phyloP scores from a whole-genome alignment of 176 grass and related monocot species.

The Rhynchospora breviuscula region DNA sequence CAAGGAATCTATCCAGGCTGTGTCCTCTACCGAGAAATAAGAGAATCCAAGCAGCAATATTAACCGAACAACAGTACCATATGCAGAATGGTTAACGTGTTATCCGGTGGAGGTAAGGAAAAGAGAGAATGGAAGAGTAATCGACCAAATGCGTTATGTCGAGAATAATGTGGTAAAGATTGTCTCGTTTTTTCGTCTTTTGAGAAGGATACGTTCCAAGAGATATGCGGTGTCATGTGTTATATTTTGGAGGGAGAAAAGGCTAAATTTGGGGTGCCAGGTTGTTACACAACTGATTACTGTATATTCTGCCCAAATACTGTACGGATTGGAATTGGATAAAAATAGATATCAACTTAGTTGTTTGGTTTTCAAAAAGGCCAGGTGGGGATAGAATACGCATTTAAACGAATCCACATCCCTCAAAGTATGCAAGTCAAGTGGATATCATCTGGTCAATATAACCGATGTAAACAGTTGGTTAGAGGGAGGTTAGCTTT shows the following conservation, averaged over 20 bases:
- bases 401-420: not conserved
- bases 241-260: not conserved
- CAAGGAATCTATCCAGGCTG: conserved; percentile 40
- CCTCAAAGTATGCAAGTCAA: too few species aligned
- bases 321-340: not conserved
- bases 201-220: not conserved
- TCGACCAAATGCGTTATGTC: not conserved
- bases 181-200: not conserved
- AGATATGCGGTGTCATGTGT: conserved; percentile 4
- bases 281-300: conserved; percentile 4
- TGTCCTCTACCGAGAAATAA: conserved; percentile 38
- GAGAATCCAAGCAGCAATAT: conserved; percentile 7
- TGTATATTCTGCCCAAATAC: not conserved
- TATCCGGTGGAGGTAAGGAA: not conserved
- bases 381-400: not conserved
- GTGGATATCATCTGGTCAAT: too few species aligned
- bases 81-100: not conserved
- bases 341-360: conserved; percentile 13
- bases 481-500: too few species aligned
- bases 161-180: not conserved
- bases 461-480: too few species aligned
- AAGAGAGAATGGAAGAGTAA: not conserved
- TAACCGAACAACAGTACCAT: conserved; percentile 19
- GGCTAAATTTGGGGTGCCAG: conserved; percentile 14
- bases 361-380: not conserved